A percentile compares a stretch with the other conserved stretches of the same genome.
Evolutionary conservation across 371 early-diverging fungal species (phyloP).

Genomic region (Mortierella sp.): DNA sequence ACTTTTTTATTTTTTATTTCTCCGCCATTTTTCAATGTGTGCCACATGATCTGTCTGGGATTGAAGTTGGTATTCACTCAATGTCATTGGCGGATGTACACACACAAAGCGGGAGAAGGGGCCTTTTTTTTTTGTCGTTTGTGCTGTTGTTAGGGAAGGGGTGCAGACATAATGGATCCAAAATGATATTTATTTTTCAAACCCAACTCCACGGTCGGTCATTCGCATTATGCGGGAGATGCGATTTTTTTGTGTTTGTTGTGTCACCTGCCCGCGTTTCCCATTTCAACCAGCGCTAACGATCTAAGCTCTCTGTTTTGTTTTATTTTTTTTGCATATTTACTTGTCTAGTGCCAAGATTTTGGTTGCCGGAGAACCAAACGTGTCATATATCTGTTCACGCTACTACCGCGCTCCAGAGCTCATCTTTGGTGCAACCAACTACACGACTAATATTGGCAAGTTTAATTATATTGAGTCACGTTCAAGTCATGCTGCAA

Average conservation of each 20-base stretch:
- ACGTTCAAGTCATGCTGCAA: background rate
- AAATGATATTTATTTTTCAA: conserved; percentile 16
- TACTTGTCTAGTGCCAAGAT: conserved; percentile 1
- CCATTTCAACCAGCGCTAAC: conserved; percentile 16
- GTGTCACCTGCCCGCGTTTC: conserved; percentile 22
- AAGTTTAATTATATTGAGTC: conserved; percentile 2
- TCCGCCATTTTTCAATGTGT: conserved; percentile 18
- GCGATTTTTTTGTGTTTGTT: conserved; percentile 9
- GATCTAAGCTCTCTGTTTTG: background rate
- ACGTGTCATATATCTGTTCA: conserved; percentile 97
- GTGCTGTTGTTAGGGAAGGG: background rate
- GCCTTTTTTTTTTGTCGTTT: conserved; percentile 1
- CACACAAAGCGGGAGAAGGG: conserved; percentile 10
- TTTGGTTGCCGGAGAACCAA: conserved; percentile 9
- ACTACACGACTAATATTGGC: conserved; percentile 93
- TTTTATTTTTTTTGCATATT: background rate
- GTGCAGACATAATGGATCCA: background rate
- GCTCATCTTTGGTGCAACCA: conserved; percentile 96
- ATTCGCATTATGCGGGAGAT: conserved; percentile 4
- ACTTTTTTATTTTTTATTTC: background rate
- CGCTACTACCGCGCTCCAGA: conserved; percentile 99
- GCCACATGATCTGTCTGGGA: conserved; percentile 37
- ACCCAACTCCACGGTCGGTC: conserved; percentile 12
- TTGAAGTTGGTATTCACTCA: conserved; percentile 16
- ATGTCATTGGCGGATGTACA: conserved; percentile 15